Percentiles rank a stretch among this genome's conserved stretches.
phyloP scores from a whole-genome alignment of 2,329 filamentous ascomycete genomes.

The Botrytis galanthina region DNA sequence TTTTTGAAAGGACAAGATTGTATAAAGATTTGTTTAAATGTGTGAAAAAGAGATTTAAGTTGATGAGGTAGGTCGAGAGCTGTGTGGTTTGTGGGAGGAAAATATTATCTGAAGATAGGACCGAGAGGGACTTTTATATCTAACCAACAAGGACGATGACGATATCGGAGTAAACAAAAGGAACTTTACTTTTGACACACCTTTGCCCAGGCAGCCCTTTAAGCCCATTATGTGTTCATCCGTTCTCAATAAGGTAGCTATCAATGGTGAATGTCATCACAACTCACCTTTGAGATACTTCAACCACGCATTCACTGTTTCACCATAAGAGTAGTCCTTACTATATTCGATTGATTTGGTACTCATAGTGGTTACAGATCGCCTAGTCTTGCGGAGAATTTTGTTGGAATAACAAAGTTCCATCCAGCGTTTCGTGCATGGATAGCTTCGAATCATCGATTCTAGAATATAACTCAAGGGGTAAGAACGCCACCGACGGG shows the following conservation, averaged over 20 bases:
- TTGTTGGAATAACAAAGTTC: slow-evolving; percentile 6
- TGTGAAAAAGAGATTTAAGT: not conserved
- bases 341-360: slow-evolving; percentile 3
- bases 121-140: not conserved
- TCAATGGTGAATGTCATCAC: slow-evolving; percentile 11
- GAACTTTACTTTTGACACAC: not conserved
- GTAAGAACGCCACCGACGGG: slow-evolving; percentile 14
- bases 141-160: not conserved
- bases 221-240: slow-evolving; percentile 8
- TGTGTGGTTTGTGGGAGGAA: not conserved
- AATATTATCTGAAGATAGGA: slow-evolving; percentile 1
- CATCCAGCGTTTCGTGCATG: slow-evolving; percentile 5
- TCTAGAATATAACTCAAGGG: not conserved
- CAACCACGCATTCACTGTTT: slow-evolving; percentile 13
- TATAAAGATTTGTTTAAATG: not conserved
- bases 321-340: slow-evolving; percentile 14
- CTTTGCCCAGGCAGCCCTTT: not conserved
- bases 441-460: slow-evolving; percentile 7
- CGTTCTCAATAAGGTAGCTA: slow-evolving; percentile 13
- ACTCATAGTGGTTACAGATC: not conserved
- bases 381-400: slow-evolving; percentile 15
- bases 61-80: not conserved
- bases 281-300: slow-evolving; percentile 17
- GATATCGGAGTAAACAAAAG: slow-evolving; percentile 9
- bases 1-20: not conserved